phyloP scores from a whole-genome alignment of 257 asterid genomes.

The Nicotiana tomentosiformis region DNA sequence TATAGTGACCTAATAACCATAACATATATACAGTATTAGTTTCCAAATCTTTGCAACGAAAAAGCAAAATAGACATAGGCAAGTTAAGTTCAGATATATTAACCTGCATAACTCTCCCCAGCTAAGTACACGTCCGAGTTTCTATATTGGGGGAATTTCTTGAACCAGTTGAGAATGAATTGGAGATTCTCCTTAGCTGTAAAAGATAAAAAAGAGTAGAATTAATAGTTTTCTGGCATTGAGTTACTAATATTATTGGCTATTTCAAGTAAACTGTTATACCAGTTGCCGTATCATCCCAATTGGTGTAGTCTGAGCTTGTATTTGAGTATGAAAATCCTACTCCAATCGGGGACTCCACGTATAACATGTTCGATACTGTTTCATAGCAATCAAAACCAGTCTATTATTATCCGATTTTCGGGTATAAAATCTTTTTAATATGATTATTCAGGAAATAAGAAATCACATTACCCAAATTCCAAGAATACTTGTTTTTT shows the following conservation, averaged over 20 bases:
- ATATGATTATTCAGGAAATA: neutral
- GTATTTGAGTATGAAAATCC: slow-evolving; percentile 32
- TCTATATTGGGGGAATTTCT: slow-evolving; percentile 15
- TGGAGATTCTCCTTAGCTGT: slow-evolving; percentile 25
- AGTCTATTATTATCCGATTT: neutral
- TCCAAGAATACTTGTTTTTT: slow-evolving; percentile 26
- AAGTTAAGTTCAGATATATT: neutral
- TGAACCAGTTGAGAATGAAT: slow-evolving; percentile 22
- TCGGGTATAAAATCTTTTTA: neutral
- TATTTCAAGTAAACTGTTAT: neutral
- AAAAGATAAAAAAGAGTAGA: neutral
- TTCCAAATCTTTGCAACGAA: neutral
- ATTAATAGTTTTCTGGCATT: neutral
- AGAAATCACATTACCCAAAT: slow-evolving; percentile 16
- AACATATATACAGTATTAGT: neutral
- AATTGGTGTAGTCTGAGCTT: slow-evolving; percentile 15
- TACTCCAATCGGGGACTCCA: slow-evolving; percentile 28
- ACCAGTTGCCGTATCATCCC: slow-evolving; percentile 26
- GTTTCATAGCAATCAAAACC: neutral
- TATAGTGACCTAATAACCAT: slow-evolving; percentile 18
- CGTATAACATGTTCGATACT: slow-evolving; percentile 29
- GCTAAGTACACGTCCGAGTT: slow-evolving; percentile 21
- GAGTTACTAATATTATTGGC: neutral
- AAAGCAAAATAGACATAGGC: neutral
- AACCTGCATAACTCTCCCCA: slow-evolving; percentile 28